These are phyloP conservation scores for Lipomyces orientalis DNA, from an alignment of 805 yeast genomes.

Conservation along the genomic window DNA sequence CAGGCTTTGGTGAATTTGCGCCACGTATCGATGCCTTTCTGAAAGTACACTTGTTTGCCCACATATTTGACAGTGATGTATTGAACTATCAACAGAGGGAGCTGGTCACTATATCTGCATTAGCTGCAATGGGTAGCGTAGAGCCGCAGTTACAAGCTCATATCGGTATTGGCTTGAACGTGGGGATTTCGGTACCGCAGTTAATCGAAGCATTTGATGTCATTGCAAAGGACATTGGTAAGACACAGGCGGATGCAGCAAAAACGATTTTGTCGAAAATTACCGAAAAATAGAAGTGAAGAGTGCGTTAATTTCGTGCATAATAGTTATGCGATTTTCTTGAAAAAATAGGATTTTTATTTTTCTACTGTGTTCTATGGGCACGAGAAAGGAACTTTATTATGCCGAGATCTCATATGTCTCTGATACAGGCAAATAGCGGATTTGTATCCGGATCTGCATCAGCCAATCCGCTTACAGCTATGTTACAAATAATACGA, in stretches of 20 bases:
- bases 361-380: too few relatives aligned
- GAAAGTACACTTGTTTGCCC: slow-evolving; percentile 8
- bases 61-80: slow-evolving; percentile 2
- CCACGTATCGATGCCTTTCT: slow-evolving; percentile 5
- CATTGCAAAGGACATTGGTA: neutral
- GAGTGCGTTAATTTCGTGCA: neutral
- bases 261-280: slow-evolving; percentile 3
- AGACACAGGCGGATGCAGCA: slow-evolving; percentile 6
- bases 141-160: slow-evolving; percentile 1
- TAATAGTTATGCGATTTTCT: too few relatives aligned
- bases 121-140: neutral
- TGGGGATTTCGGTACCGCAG: slow-evolving; percentile 2
- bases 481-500: too few relatives aligned
- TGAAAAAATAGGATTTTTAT: too few relatives aligned
- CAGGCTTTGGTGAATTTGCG: slow-evolving; percentile 5
- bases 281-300: neutral
- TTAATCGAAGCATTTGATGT: slow-evolving; percentile 5
- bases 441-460: too few relatives aligned
- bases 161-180: neutral
- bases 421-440: too few relatives aligned
- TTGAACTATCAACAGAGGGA: slow-evolving; percentile 1
- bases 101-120: slow-evolving; percentile 6
- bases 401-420: too few relatives aligned
- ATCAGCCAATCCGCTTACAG: too few relatives aligned
- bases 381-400: too few relatives aligned